Conservation (phyloP, 2,329 filamentous ascomycete species). For the Diaporthe citrichinensis region DNA sequence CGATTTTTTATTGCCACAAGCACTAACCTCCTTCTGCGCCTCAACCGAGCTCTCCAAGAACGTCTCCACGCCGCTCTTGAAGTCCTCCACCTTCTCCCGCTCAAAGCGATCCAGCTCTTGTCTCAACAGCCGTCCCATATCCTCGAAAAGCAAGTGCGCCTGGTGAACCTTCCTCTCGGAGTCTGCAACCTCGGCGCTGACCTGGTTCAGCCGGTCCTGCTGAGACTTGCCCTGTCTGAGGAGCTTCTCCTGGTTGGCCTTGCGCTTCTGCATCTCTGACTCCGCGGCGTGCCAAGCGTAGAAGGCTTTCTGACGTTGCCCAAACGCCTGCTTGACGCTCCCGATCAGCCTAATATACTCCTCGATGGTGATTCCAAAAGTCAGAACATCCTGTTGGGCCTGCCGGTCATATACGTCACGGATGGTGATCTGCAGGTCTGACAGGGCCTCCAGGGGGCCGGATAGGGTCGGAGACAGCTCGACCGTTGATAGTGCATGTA, state of each 20-base stretch:
- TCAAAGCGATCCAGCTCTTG: slow-evolving; percentile 94
- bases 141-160: slow-evolving; percentile 90
- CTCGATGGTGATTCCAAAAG: slow-evolving; percentile 96
- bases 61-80: slow-evolving; percentile 97
- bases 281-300: slow-evolving; percentile 95
- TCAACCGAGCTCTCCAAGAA: slow-evolving; percentile 97
- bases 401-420: slow-evolving; percentile 96
- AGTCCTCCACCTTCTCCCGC: slow-evolving; percentile 97
- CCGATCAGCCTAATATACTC: slow-evolving; percentile 98
- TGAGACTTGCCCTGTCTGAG: slow-evolving; percentile 94
- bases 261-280: slow-evolving; percentile 90
- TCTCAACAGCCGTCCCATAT: slow-evolving; percentile 96
- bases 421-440: slow-evolving; percentile 93
- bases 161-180: slow-evolving; percentile 95
- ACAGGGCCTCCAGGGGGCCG: slow-evolving; percentile 89
- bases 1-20: not conserved
- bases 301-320: slow-evolving; percentile 94
- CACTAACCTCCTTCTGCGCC: slow-evolving; percentile 94
- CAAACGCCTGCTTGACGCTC: slow-evolving; percentile 93
- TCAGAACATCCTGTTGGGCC: slow-evolving; percentile 96
- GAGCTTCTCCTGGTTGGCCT: slow-evolving; percentile 92
- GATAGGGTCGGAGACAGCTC: slow-evolving; percentile 92
- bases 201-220: slow-evolving; percentile 93
- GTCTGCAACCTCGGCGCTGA: slow-evolving; percentile 93
- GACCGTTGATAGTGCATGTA: slow-evolving; percentile 93